A percentile compares a stretch with the other conserved stretches of the same genome.
These are phyloP conservation scores for Termitomyces heimii DNA, from an alignment of 768 basidiomycete genomes.

Conservation along the genomic window DNA sequence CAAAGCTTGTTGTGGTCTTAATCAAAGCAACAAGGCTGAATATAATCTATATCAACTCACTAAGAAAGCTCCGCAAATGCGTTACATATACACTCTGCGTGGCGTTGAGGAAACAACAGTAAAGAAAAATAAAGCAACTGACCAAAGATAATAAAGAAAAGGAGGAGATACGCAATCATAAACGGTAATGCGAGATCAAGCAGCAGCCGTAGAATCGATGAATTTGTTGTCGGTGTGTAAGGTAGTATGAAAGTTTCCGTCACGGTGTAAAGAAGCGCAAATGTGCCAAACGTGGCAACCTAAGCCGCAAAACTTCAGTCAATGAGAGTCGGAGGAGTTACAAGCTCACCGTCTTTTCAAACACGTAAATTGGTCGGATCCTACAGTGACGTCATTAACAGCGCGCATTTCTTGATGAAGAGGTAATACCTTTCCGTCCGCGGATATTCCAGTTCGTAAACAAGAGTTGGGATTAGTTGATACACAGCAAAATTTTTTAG, in stretches of 20 bases:
- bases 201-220: conserved; percentile 70
- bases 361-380: conserved; percentile 75
- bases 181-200: conserved; percentile 89
- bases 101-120: not conserved
- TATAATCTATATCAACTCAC: conserved; percentile 37
- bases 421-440: conserved; percentile 67
- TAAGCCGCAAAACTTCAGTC: conserved; percentile 35
- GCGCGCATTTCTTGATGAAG: not conserved
- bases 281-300: conserved; percentile 93
- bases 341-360: conserved; percentile 62
- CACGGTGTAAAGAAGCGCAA: conserved; percentile 87
- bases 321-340: conserved; percentile 15
- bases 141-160: conserved; percentile 87
- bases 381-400: conserved; percentile 21
- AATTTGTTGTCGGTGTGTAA: conserved; percentile 58
- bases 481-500: conserved; percentile 80
- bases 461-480: conserved; percentile 84
- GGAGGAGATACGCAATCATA: conserved; percentile 85
- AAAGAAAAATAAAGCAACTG: conserved; percentile 10
- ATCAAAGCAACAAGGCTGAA: not conserved
- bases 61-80: conserved; percentile 90
- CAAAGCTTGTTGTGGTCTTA: conserved; percentile 52
- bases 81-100: conserved; percentile 90
- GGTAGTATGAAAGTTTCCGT: conserved; percentile 95
- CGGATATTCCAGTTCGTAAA: conserved; percentile 96